Conservation (phyloP, 805 yeast genomes). For the Candida vaughaniae region DNA sequence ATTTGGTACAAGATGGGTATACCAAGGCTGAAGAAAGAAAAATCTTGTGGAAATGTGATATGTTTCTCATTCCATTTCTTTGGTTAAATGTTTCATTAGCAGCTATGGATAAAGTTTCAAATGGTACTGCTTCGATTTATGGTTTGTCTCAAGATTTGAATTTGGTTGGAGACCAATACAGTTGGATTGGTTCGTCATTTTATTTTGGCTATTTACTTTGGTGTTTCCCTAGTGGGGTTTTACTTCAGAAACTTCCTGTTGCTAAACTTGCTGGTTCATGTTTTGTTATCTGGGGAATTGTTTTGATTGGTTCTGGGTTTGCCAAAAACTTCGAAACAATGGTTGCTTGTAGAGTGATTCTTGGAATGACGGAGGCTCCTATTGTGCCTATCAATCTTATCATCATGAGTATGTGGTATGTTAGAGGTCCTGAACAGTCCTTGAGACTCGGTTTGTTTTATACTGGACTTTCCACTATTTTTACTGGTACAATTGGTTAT, state of each 20-base stretch:
- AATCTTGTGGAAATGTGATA: conserved; percentile 18
- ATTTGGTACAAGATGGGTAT: conserved; percentile 12
- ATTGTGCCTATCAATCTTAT: conserved; percentile 38
- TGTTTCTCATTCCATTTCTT: conserved; percentile 21
- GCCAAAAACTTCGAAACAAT: conserved; percentile 43
- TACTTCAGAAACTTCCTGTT: conserved; percentile 20
- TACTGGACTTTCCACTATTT: conserved; percentile 30
- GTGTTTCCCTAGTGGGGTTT: conserved; percentile 17
- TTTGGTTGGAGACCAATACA: conserved; percentile 24
- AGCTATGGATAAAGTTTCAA: conserved; percentile 24
- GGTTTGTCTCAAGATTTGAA: conserved; percentile 31
- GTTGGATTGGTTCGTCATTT: conserved; percentile 48
- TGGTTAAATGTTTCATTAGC: conserved; percentile 23
- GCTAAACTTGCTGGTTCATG: conserved; percentile 17
- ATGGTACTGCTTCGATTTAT: conserved; percentile 26
- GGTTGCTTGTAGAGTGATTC: conserved; percentile 34
- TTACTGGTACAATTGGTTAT: conserved; percentile 51
- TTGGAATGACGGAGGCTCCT: conserved; percentile 37
- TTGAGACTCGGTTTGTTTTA: conserved; percentile 33
- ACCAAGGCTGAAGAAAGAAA: conserved; percentile 8
- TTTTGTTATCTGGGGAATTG: conserved; percentile 19
- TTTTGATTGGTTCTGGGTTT: conserved; percentile 42
- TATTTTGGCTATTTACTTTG: conserved; percentile 37
- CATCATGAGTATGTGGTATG: conserved; percentile 32
- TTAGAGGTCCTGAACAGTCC: conserved; percentile 30